These are phyloP conservation scores for Pseudogymnoascus verrucosus DNA, from an alignment of 2,329 filamentous ascomycete species.

Conservation along the genomic window DNA sequence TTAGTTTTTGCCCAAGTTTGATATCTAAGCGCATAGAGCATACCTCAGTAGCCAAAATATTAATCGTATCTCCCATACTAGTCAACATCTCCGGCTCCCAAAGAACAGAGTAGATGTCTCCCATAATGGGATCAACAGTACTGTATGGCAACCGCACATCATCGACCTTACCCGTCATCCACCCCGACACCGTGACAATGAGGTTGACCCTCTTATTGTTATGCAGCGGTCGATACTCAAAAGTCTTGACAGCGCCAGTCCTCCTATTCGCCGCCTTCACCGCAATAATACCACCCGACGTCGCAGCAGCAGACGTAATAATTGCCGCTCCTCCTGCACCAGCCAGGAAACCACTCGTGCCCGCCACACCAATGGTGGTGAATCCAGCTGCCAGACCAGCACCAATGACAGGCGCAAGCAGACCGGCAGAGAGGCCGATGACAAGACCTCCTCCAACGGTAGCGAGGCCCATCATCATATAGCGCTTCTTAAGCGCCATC, in stretches of 20 bases:
- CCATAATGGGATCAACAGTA: conserved; percentile 96
- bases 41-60: conserved; percentile 94
- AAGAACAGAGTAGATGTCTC: conserved; percentile 90
- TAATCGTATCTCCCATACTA: conserved; percentile 97
- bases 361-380: conserved; percentile 86
- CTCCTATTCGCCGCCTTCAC: conserved; percentile 76
- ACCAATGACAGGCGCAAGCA: conserved; percentile 88
- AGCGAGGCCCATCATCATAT: conserved; percentile 92
- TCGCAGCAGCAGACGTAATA: conserved; percentile 81
- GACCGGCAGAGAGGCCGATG: conserved; percentile 86
- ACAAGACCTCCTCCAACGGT: conserved; percentile 92
- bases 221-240: conserved; percentile 91
- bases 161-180: conserved; percentile 97
- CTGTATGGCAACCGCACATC: conserved; percentile 93
- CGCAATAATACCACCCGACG: conserved; percentile 81
- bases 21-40: conserved; percentile 21
- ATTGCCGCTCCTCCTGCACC: conserved; percentile 88
- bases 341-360: conserved; percentile 81
- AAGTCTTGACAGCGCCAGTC: conserved; percentile 88
- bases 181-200: conserved; percentile 89
- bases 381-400: conserved; percentile 90
- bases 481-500: conserved; percentile 69
- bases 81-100: conserved; percentile 98
- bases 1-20: conserved; percentile 20
- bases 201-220: conserved; percentile 97